phyloP scores from a whole-genome alignment of 148 eudicot species.

The Vaccinium vitisidaea region DNA sequence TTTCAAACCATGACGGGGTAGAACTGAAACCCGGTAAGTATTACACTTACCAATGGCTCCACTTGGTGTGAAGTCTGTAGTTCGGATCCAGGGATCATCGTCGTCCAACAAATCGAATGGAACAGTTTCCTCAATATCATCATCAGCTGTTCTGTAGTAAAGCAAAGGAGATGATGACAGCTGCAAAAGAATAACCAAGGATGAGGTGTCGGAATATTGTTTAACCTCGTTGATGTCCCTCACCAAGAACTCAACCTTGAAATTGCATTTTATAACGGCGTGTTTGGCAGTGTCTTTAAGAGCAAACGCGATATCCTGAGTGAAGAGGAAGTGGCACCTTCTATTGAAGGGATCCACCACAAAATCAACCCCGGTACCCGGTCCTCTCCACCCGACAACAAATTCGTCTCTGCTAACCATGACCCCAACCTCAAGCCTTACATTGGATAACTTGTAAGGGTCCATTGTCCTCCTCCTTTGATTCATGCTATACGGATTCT shows the following conservation, averaged over 20 bases:
- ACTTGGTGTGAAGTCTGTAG: conserved; percentile 65
- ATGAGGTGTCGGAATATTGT: conserved; percentile 33
- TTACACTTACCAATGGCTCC: conserved; percentile 78
- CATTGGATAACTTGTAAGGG: conserved; percentile 58
- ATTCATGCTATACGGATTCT: conserved; percentile 59
- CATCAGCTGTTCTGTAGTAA: conserved; percentile 82
- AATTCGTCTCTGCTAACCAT: conserved; percentile 52
- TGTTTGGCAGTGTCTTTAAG: conserved; percentile 38
- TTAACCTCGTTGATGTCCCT: conserved; percentile 60
- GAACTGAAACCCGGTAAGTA: conserved; percentile 47
- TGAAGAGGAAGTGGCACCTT: conserved; percentile 57
- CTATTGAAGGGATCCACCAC: conserved; percentile 75
- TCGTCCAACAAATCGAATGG: conserved; percentile 81
- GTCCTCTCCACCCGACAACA: conserved; percentile 73
- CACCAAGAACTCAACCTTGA: conserved; percentile 64
- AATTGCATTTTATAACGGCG: conserved; percentile 61
- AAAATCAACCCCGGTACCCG: conserved; percentile 54
- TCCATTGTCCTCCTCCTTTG: conserved; percentile 48
- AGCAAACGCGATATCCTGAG: conserved; percentile 53
- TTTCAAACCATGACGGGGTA: conserved; percentile 55
- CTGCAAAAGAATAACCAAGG: conserved; percentile 51
- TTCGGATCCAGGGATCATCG: conserved; percentile 94
- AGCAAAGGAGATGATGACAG: conserved; percentile 67
- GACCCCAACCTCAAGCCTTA: conserved; percentile 53
- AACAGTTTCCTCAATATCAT: conserved; percentile 60